Base-by-base conservation (phyloP, 176 grass and related monocot species). In the Pontederia paniculata region DNA sequence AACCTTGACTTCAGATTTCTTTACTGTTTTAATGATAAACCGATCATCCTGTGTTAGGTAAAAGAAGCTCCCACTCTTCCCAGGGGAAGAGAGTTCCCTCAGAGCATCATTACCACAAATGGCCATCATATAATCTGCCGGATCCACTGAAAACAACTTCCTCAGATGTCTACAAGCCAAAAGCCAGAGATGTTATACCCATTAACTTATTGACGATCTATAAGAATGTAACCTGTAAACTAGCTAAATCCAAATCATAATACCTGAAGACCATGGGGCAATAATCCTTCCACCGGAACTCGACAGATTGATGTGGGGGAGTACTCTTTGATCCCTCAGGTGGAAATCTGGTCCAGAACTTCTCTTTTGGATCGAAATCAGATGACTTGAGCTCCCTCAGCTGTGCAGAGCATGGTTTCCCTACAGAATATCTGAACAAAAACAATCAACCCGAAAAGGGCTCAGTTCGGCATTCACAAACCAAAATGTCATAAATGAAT, bases 211-310 rank as follows among this genome's bases (percentile, higher is more conserved):
- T 23, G 13, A 56, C 4, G 20, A 23, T 25, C 12, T 11, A 44
- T 44, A 41, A 13, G n/a, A 11, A 10, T 60, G 3, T 16, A 60
- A 19, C 28, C 28, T 37, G 28, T 60, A 17, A 43, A 11, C 8
- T 18, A 11, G 44, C 12, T 17, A 22, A 9, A 25, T 19, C 2
- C 44, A 25, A 16, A 8, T 17, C 11, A 23, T 18, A 10, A 12
- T 48, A 90, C 87, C 81, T 86, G 82, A 91, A 91, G 28, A 91
- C 82, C 5, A 80, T 73, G 6, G 87, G 87, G 60, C 87, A 91
- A 23, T 91, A 91, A 31, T 91, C 87, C 73, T 91, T 91, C 87
- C 87, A 91, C 18, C 87, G 75, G 53, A 91, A 91, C 58, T 91
- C 87, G 6, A 69, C 10, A 0, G 82, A 86, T 8, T 81, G 78